phyloP scores from a whole-genome alignment of 768 basidiomycete genomes.

The Naganishia kalamii region DNA sequence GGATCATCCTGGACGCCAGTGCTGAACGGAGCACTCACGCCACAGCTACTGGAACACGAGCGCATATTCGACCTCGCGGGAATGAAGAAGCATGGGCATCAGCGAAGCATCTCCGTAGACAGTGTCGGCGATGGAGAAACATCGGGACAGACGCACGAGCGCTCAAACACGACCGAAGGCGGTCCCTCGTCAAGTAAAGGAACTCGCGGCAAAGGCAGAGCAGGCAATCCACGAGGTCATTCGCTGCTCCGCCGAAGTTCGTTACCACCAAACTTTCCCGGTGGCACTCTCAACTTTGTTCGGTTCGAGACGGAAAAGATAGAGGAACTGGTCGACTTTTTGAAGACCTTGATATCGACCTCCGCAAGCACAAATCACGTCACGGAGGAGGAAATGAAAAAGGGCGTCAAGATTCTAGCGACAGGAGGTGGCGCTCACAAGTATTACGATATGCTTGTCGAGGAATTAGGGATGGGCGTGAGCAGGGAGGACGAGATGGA shows the following conservation, averaged over 20 bases:
- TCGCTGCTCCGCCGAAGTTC: conserved; percentile 64
- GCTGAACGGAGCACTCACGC: conserved; percentile 43
- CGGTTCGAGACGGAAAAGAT: conserved; percentile 92
- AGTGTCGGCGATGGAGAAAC: conserved; percentile 24
- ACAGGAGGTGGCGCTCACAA: conserved; percentile 96
- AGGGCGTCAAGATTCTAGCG: conserved; percentile 91
- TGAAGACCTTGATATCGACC: conserved; percentile 74
- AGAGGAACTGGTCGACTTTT: conserved; percentile 73
- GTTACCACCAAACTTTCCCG: conserved; percentile 76
- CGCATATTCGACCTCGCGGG: background rate
- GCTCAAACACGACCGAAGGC: conserved; percentile 14
- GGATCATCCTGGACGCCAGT: conserved; percentile 29
- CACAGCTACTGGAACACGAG: conserved; percentile 22
- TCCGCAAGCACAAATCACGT: conserved; percentile 82
- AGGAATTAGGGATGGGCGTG: conserved; percentile 74
- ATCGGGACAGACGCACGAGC: background rate
- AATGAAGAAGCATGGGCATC: conserved; percentile 31
- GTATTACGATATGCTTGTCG: conserved; percentile 76
- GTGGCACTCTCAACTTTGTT: conserved; percentile 94
- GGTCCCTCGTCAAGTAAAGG: conserved; percentile 31
- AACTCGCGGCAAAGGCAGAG: conserved; percentile 50
- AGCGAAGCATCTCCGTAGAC: background rate
- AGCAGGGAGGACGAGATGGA: conserved; percentile 96
- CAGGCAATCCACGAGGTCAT: conserved; percentile 37
- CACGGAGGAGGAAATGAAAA: conserved; percentile 80